Evolutionary conservation across 1,284 basidiomycete species (phyloP).

Genomic region (Ustilago curta): DNA sequence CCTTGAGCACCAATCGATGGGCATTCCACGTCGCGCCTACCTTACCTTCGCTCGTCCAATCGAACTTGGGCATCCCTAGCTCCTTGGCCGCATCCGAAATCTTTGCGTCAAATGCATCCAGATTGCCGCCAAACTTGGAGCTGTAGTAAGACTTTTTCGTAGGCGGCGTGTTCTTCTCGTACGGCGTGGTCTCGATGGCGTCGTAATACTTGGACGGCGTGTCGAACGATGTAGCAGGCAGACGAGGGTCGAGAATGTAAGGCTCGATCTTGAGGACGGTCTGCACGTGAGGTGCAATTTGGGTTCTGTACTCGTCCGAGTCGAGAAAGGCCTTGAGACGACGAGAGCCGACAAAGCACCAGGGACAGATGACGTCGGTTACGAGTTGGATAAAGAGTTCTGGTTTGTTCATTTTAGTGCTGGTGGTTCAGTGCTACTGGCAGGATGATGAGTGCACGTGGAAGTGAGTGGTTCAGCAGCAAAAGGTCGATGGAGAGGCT

Average conservation of each 20-base stretch:
- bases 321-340: slow-evolving; percentile 44
- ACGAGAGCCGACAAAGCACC: slow-evolving; percentile 53
- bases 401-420: slow-evolving; percentile 37
- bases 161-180: slow-evolving; percentile 40
- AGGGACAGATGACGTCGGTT: slow-evolving; percentile 55
- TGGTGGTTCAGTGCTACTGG: neutral
- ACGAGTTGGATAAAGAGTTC: slow-evolving; percentile 47
- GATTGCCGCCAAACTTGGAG: slow-evolving; percentile 40
- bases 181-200: slow-evolving; percentile 43
- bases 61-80: slow-evolving; percentile 39
- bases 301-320: slow-evolving; percentile 44
- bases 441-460: neutral
- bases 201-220: slow-evolving; percentile 51
- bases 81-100: slow-evolving; percentile 38
- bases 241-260: slow-evolving; percentile 52
- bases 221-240: slow-evolving; percentile 36
- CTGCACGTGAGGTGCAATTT: slow-evolving; percentile 44
- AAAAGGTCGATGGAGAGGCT: neutral
- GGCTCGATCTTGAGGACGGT: slow-evolving; percentile 47
- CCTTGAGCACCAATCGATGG: slow-evolving; percentile 48
- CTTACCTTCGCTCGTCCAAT: slow-evolving; percentile 46
- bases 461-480: neutral
- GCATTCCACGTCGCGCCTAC: slow-evolving; percentile 56
- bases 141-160: slow-evolving; percentile 52
- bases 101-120: slow-evolving; percentile 57